Evolutionary conservation across 805 yeast species (phyloP), one percentile per base, ranked within the genome.

Genomic region (Maudiozyma saulgeensis): DNA sequence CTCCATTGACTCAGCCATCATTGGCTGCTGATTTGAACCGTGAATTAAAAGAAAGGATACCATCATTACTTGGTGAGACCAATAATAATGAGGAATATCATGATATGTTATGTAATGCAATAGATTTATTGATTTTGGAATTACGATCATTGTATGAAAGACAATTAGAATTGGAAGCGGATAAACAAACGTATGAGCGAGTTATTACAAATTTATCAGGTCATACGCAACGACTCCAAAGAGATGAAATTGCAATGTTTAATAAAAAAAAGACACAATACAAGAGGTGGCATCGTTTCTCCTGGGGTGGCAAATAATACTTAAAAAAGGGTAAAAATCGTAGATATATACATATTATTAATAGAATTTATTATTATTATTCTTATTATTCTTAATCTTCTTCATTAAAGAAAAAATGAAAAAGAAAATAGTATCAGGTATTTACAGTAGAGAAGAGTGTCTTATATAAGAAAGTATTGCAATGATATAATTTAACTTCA

Each of bases 161-260:
- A 51, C 70, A 76, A 44, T 62, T 64, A 35, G 79, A 74, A 8
- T 67, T 82, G 18, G 70, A 70, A 49, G 75, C 73, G 41, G 95
- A 89, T 63, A 84, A 86, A 58, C 77, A 76, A 34, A 79, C 90
- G 15, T 89, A 83, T 61, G 96, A 91, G 57, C 76, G 83, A 2
- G 95, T 93, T 56, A 89, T 93, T 41, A 96, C 88, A 61, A 89
- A 87, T 58, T 69, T 90, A 56, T 86, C 90, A 15, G 97, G 96
- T 7, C 89, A 90, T 62, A 85, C 96, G 6, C 96, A 93, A 64
- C 79, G 87, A 57, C 58, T 84, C 46, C 77, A 85, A 56, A 72
- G 91, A 49, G 71, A 68, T 49, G 75, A 72, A 54, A 64, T 70
- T 15, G 67, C 70, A 41, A 56, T 61, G 43, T 58, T 59, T 45